Evolutionary conservation across 345 rosid species (phyloP), one percentile per base, ranked within the genome.

Genomic region (Iberis pinnata): DNA sequence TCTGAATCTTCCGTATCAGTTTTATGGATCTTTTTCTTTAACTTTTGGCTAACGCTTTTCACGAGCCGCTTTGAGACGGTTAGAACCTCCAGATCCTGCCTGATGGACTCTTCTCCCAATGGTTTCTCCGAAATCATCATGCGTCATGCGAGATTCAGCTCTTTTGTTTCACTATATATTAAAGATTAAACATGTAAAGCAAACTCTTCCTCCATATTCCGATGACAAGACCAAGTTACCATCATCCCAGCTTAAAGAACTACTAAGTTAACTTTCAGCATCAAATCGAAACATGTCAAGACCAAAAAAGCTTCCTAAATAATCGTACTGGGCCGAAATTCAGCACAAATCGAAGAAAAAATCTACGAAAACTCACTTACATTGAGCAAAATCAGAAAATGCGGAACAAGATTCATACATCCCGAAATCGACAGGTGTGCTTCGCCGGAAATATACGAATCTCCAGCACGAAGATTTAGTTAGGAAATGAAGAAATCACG

Each of bases 1-100:
- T 63, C 89, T 39, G 74, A 86, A 43, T 82, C 85, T 17, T 72
- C 84, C 15, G 46, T 83, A 53, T 78, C 89, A 18, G 51, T 56
- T 73, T 70, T 77, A 17, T 19, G 63, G 29, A 41, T 65, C 64
- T 73, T 87, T 69, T 80, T 84, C 76, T 73, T 87, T 65, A 76
- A 46, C 65, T 78, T 87, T 70, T 82, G 86, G 64, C 95, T 81
- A 56, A 80, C 86, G 53, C 77, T 90, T 68, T 86, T 78, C 24
- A 74, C 77, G 4, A 90, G 83, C 42, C 89, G 80, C 69, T 78
- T 81, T 0, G 96, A 87, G 13, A 90, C 77, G 7, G 81, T 73
- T 71, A 84, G 60, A 35, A 67, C 73, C 80, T 87, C 93, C 26
- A 84, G 73, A 70, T 84, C 88, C 60, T 60, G 81, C 46, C 44